Evolutionary conservation across 2,329 filamentous ascomycete species (phyloP), one percentile per base, ranked within the genome.

Genomic region (Xylariaceae sp.): DNA sequence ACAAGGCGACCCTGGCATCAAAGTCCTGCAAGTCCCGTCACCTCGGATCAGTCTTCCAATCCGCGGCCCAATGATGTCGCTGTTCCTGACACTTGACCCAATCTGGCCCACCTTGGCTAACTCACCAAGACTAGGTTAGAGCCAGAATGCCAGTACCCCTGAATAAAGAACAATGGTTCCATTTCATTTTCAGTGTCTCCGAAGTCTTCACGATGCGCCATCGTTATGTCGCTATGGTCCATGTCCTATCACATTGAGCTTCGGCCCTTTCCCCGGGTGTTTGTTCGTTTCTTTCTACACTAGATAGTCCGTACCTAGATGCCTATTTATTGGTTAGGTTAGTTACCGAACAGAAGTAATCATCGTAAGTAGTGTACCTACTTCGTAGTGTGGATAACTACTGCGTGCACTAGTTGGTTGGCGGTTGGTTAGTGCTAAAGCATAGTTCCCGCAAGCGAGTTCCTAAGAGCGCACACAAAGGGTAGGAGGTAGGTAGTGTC

Each of bases 11-110:
- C 54, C 50, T 19, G n/a, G 51, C 41, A 22, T 32, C 49, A 32
- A 43, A 10, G 37, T 51, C 26, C 51, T 56, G 54, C 57, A 56
- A 51, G 58, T 61, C 45, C 58, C 58, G 57, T 57, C 46, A 55
- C 51, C 56, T 50, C 57, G 58, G 62, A 55, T 56, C 60, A 56
- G 47, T 53, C 51, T 63, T 55, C 42, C 47, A 49, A 54, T 58
- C 64, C 62, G 64, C 64, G 62, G 55, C 30, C 65, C 65, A 67
- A 67, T 67, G 36, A 63, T 15, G 40, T 30, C 19, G 15, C 55
- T 59, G 65, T 67, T 63, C 65, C 65, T 67, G 65, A 54, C 62
- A 63, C 65, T 67, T 67, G 47, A 48, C 62, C 54, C 42, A 48
- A 46, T 61, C 51, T 22, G 54, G 57, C 32, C 48, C 40, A 55